These are phyloP conservation scores for Crucihimalaya himalaica DNA, from an alignment of 345 rosid genomes.

Conservation along the genomic window DNA sequence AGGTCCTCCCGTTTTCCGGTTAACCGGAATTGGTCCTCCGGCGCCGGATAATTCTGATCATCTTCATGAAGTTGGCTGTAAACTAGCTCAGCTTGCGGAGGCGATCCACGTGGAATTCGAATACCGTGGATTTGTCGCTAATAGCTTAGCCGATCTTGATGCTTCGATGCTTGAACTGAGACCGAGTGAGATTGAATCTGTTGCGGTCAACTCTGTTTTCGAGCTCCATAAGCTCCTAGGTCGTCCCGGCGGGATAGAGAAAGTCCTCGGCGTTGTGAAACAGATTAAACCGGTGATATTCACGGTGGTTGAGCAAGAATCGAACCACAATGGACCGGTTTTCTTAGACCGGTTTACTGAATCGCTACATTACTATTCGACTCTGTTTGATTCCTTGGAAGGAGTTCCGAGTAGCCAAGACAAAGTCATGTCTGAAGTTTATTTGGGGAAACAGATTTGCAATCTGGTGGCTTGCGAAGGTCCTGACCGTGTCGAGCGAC, in stretches of 20 bases:
- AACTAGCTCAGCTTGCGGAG: constrained; percentile 77
- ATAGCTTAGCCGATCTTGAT: constrained; percentile 77
- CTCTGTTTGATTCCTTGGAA: constrained; percentile 80
- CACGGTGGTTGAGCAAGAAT: constrained; percentile 85
- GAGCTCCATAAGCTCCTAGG: constrained; percentile 73
- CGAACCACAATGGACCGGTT: constrained; percentile 71
- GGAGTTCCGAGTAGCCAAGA: constrained; percentile 54
- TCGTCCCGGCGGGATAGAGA: constrained; percentile 63
- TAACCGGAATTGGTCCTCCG: constrained; percentile 87
- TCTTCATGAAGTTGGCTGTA: constrained; percentile 79
- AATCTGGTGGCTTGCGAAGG: constrained; percentile 87
- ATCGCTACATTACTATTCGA: constrained; percentile 79
- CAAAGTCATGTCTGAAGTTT: constrained; percentile 74
- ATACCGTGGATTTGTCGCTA: constrained; percentile 75
- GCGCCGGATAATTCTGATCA: constrained; percentile 57
- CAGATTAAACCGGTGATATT: constrained; percentile 70
- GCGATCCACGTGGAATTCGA: constrained; percentile 69
- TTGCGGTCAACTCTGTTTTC: constrained; percentile 82
- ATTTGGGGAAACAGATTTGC: constrained; percentile 83
- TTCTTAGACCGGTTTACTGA: constrained; percentile 87
- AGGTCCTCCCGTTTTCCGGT: constrained; percentile 73
- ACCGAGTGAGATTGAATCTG: constrained; percentile 57
- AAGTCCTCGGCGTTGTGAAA: constrained; percentile 59
- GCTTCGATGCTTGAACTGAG: constrained; percentile 69
- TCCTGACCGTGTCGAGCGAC: constrained; percentile 72